Evolutionary conservation across 345 rosid species (phyloP).

Genomic region (Sapria himalayana): DNA sequence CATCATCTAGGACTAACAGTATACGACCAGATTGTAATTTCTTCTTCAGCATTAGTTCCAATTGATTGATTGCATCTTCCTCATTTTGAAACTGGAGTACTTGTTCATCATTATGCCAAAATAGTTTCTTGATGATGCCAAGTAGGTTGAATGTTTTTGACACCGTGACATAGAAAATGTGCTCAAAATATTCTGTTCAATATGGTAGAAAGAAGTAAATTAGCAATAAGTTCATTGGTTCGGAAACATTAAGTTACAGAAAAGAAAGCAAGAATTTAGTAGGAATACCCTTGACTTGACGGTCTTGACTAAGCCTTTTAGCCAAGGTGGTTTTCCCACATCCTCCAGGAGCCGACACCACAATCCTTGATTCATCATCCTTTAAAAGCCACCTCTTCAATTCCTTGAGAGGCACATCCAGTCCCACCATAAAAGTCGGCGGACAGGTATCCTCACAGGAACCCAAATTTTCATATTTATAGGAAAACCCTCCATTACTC

Average conservation of each 20-base stretch:
- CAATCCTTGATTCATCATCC: constrained; percentile 7
- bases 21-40: constrained; percentile 1
- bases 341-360: constrained; percentile 35
- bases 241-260: not conserved
- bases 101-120: constrained; percentile 4
- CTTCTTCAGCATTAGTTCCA: constrained; percentile 8
- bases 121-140: constrained; percentile 8
- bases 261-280: not conserved
- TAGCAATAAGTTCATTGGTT: no score
- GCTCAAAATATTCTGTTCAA: constrained; percentile 9
- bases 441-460: constrained; percentile 15
- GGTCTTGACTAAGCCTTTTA: constrained; percentile 19
- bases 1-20: constrained; percentile 16
- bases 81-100: constrained; percentile 8
- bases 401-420: constrained; percentile 18
- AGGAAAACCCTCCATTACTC: no score
- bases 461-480: no score
- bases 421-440: constrained; percentile 14
- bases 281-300: constrained; percentile 20
- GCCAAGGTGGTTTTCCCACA: constrained; percentile 35
- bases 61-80: constrained; percentile 11
- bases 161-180: constrained; percentile 12
- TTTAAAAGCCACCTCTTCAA: constrained; percentile 19
- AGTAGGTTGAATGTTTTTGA: constrained; percentile 7
- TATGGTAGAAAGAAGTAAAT: no score